Percentiles rank a stretch among this genome's conserved stretches.
Conservation (phyloP, 202 grass and related monocot species). For the Musa balbisiana region DNA sequence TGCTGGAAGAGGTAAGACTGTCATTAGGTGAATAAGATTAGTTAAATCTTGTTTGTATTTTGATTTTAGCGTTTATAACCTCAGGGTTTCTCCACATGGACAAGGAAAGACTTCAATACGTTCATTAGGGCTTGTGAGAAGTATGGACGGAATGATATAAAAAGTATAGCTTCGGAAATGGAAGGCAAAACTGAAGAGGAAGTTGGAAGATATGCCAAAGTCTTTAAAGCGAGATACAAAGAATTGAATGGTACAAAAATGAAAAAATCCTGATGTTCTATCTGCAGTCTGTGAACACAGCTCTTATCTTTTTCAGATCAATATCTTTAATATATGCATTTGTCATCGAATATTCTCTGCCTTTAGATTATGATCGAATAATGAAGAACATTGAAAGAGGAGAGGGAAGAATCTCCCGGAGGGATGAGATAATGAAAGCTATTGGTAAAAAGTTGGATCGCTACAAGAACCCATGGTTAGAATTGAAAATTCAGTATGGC, state of each 20-base stretch:
- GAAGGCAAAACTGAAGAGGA: conserved; percentile 97
- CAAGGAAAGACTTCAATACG: conserved; percentile 84
- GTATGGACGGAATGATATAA: conserved; percentile 92
- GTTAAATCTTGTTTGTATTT: conserved; percentile 5
- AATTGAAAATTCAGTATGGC: conserved; percentile 10
- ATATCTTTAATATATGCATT: too few relatives aligned
- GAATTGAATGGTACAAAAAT: conserved; percentile 64
- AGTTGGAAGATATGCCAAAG: conserved; percentile 78
- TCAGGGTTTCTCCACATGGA: conserved; percentile 91
- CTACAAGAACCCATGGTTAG: conserved; percentile 13
- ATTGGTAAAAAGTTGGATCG: conserved; percentile 11
- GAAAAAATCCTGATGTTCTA: not conserved
- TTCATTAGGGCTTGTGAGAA: conserved; percentile 94
- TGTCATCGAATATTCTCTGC: not conserved
- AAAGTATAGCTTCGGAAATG: conserved; percentile 82
- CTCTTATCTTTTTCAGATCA: too few relatives aligned
- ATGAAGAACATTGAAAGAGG: conserved; percentile 2
- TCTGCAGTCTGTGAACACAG: not conserved
- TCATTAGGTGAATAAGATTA: not conserved
- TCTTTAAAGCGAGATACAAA: conserved; percentile 89
- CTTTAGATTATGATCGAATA: conserved; percentile 4
- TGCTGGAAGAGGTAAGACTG: conserved; percentile 63
- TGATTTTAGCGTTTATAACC: conserved; percentile 14
- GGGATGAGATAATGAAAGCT: conserved; percentile 17
- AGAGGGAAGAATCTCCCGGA: not conserved